Conservation (phyloP, 148 eudicot genomes). For the Amaranthus palmeri region DNA sequence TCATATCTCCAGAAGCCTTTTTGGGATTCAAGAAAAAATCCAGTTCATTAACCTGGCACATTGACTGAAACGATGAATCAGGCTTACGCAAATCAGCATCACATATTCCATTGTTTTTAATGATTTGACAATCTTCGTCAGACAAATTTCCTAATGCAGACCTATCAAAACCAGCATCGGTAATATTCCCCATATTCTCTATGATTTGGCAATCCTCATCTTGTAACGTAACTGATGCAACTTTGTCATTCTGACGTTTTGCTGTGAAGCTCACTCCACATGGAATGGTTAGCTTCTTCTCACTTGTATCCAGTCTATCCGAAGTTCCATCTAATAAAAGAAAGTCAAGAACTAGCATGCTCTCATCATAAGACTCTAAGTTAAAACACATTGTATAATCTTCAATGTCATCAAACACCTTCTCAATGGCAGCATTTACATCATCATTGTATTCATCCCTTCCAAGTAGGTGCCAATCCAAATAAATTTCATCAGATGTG, state of each 20-base stretch:
- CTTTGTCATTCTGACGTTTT: conserved; percentile 20
- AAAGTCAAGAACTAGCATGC: conserved; percentile 37
- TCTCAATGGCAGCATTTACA: conserved; percentile 41
- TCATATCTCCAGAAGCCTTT: conserved; percentile 30
- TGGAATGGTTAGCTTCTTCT: conserved; percentile 39
- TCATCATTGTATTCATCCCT: conserved; percentile 39
- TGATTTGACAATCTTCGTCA: conserved; percentile 35
- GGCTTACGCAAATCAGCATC: conserved; percentile 25
- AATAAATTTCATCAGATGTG: conserved; percentile 73
- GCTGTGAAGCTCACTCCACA: conserved; percentile 21
- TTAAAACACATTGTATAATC: conserved; percentile 25
- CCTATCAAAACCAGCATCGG: conserved; percentile 25
- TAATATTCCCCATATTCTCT: conserved; percentile 28
- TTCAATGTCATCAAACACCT: conserved; percentile 46
- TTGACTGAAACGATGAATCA: conserved; percentile 29
- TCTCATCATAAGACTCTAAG: conserved; percentile 31
- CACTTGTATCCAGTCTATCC: conserved; percentile 27
- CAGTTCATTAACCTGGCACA: conserved; percentile 52
- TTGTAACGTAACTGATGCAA: conserved; percentile 19
- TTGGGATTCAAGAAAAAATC: conserved; percentile 64
- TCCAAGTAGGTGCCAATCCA: conserved; percentile 77
- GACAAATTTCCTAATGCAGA: conserved; percentile 27
- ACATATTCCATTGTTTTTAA: conserved; percentile 30
- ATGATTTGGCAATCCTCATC: conserved; percentile 35
- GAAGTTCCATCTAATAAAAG: conserved; percentile 40